Evolutionary conservation across 2,329 filamentous ascomycete genomes (phyloP), one percentile per base, ranked within the genome.

Genomic region (Stachybotrys echinatus): DNA sequence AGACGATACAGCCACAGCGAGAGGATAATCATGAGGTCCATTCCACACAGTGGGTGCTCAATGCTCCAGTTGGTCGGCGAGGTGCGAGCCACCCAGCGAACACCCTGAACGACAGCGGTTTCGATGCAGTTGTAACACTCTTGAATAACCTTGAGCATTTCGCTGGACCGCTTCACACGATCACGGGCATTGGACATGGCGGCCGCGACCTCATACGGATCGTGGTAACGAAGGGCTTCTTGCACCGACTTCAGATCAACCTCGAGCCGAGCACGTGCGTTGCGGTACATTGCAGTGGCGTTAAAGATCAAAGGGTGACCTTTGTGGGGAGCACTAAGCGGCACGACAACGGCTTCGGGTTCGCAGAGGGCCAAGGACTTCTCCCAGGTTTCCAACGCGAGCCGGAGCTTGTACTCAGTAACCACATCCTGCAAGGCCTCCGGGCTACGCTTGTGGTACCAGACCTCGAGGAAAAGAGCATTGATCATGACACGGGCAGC

Each of bases 21-120:
- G 60, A 99, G 85, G 61, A 96, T 94, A 68, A 97, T 94, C 84
- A 99, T 96, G 58, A 97, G 80, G 69, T 99, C 94, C 74, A 99
- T 84, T 55, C 92, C 92, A 65, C 92, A 96, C 51, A 99, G 84
- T 48, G 94, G 92, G 68, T 99, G 92, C 74, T 99, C 94, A 53
- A 97, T 89, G 68, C 92, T 97, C 94, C 94, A 99, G 73, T 97
- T 97, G 44, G 94, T 96, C 20, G 94, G 91, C 44, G 92, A 96
- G 20, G 92, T 96, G 59, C 92, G 87, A n/a, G 92, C 92, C 54
- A 97, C 92, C 92, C 94, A 97, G 61, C 92, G 90, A 58, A 97
- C 91, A 57, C 92, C 94, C 69, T 96, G 92, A 54, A 91, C 75
- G 43, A 95, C 92, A 50, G 92, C 92, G 45, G 94, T 96, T 70